phyloP scores from a whole-genome alignment of 768 basidiomycete genomes.

The Psilocybe azurescens region DNA sequence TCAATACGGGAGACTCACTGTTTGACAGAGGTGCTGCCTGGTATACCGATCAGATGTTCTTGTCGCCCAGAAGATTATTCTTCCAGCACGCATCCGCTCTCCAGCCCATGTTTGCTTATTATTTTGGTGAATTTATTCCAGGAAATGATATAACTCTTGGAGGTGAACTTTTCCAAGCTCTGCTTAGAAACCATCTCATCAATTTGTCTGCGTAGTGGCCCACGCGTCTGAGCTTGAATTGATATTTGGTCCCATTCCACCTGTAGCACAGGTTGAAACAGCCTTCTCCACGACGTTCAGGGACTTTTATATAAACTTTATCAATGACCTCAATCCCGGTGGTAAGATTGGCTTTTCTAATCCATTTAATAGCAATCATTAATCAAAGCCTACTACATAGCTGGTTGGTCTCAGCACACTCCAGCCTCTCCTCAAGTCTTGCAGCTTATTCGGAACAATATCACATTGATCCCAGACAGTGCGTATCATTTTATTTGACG shows the following conservation, averaged over 20 bases:
- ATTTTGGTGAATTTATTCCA: slow-evolving; percentile 62
- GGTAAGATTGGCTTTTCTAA: slow-evolving; percentile 40
- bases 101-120: slow-evolving; percentile 58
- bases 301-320: slow-evolving; percentile 62
- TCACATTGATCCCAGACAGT: slow-evolving; percentile 62
- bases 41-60: slow-evolving; percentile 65
- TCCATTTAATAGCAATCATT: not conserved
- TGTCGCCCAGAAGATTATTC: slow-evolving; percentile 54
- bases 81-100: slow-evolving; percentile 50
- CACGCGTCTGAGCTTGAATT: slow-evolving; percentile 55
- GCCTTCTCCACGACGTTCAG: slow-evolving; percentile 52
- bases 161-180: slow-evolving; percentile 34
- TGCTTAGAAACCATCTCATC: not conserved
- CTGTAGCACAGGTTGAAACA: slow-evolving; percentile 40
- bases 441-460: slow-evolving; percentile 56
- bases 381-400: slow-evolving; percentile 28
- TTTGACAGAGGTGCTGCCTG: slow-evolving; percentile 61
- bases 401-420: slow-evolving; percentile 51
- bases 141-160: slow-evolving; percentile 53
- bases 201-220: slow-evolving; percentile 36
- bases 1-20: slow-evolving; percentile 63
- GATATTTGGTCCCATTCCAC: slow-evolving; percentile 52
- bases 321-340: slow-evolving; percentile 60
- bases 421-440: slow-evolving; percentile 40
- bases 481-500: slow-evolving; percentile 12